Conservation (phyloP, 2,329 filamentous ascomycete species). For the Curvularia spicifera region DNA sequence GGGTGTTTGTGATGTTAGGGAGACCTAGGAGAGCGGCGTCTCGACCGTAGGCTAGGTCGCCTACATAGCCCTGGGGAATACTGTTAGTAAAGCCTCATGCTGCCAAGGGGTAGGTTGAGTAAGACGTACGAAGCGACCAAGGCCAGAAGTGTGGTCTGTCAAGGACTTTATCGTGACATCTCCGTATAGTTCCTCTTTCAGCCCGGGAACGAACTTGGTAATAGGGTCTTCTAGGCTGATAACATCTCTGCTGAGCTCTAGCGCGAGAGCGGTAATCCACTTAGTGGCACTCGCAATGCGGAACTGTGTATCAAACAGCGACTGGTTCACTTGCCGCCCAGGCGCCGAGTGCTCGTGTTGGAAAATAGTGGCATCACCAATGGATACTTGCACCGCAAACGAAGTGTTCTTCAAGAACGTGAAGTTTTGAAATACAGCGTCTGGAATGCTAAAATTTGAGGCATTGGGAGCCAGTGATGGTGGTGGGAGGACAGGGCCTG, state of each 20-base stretch:
- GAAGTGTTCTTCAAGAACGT: constrained; percentile 26
- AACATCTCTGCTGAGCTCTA: constrained; percentile 26
- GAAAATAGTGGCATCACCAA: constrained; percentile 26
- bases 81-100: not conserved
- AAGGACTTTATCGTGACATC: constrained; percentile 31
- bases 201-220: constrained; percentile 30
- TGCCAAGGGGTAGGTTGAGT: not conserved
- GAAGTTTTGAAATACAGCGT: constrained; percentile 8
- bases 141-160: constrained; percentile 33
- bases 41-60: constrained; percentile 27
- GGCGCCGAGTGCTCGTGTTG: constrained; percentile 25
- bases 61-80: constrained; percentile 27
- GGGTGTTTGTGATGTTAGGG: constrained; percentile 21
- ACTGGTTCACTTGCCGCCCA: constrained; percentile 17
- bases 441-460: constrained; percentile 11
- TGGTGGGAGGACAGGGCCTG: constrained; percentile 30
- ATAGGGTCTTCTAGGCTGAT: constrained; percentile 35
- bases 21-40: constrained; percentile 25
- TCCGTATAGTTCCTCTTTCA: constrained; percentile 23
- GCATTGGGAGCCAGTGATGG: constrained; percentile 16
- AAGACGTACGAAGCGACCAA: constrained; percentile 27
- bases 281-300: constrained; percentile 38
- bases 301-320: constrained; percentile 25
- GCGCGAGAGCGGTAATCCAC: constrained; percentile 34
- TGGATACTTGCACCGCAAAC: constrained; percentile 32